Conservation (phyloP, 176 grass and related monocot genomes). For the Musa beccarii region DNA sequence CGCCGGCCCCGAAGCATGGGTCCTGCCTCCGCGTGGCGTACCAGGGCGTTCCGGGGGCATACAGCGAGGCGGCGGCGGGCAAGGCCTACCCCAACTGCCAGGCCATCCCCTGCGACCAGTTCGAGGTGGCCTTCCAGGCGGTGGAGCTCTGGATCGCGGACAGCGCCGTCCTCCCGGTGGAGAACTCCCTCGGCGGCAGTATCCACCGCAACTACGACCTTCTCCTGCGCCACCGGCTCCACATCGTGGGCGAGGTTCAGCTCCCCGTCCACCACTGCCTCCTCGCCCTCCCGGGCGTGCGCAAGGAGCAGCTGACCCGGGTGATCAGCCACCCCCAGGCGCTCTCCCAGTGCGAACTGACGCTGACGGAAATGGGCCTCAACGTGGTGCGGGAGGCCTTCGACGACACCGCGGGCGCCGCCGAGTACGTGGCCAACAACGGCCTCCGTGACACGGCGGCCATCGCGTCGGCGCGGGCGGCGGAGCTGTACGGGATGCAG, state of each 20-base stretch:
- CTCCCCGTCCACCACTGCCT: background rate
- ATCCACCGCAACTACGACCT: slow-evolving; percentile 9
- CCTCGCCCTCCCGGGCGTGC: background rate
- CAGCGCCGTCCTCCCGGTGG: background rate
- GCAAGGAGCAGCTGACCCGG: background rate
- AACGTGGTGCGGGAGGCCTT: slow-evolving; percentile 93
- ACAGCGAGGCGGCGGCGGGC: slow-evolving; percentile 1
- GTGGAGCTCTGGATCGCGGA: slow-evolving; percentile 1
- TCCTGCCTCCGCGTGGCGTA: background rate
- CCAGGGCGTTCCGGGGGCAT: slow-evolving; percentile 2
- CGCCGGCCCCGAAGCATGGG: background rate
- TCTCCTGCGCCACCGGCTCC: background rate
- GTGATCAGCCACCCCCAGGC: background rate
- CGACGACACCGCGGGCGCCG: slow-evolving; percentile 55
- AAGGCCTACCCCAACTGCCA: background rate
- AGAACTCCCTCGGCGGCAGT: slow-evolving; percentile 2
- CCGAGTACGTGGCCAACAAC: slow-evolving; percentile 30
- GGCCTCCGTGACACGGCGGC: slow-evolving; percentile 79
- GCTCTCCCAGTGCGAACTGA: slow-evolving; percentile 24
- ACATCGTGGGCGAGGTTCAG: background rate
- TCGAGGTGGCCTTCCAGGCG: slow-evolving; percentile 9
- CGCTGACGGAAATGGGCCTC: slow-evolving; percentile 65
- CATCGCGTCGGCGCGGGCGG: slow-evolving; percentile 75
- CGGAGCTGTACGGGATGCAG: slow-evolving; percentile 80
- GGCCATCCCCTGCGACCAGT: slow-evolving; percentile 8